Conservation (phyloP, 768 basidiomycete genomes). For the Phlebiopsis flavidoalba region DNA sequence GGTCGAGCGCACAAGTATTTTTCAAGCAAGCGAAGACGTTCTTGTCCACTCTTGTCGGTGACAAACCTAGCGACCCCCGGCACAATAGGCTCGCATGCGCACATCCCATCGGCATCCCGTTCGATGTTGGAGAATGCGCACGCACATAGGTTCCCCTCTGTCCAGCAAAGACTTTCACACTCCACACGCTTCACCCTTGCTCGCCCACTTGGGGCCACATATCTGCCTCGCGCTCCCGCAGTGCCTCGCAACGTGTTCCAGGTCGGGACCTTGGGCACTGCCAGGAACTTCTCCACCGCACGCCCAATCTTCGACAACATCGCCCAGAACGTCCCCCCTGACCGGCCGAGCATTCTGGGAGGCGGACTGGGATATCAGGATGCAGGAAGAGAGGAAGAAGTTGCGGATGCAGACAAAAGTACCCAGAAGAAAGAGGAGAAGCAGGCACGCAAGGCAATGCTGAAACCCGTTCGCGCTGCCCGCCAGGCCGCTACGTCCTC, state of each 20-base stretch:
- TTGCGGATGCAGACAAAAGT: conserved; percentile 18
- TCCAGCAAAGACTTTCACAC: conserved; percentile 54
- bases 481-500: conserved; percentile 19
- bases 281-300: conserved; percentile 68
- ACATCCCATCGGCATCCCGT: conserved; percentile 22
- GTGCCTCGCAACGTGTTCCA: conserved; percentile 50
- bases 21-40: conserved; percentile 51
- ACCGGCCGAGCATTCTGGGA: conserved; percentile 69
- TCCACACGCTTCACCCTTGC: conserved; percentile 49
- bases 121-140: conserved; percentile 16
- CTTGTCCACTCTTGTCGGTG: conserved; percentile 50
- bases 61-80: conserved; percentile 57
- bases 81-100: conserved; percentile 24
- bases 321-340: conserved; percentile 67
- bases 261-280: conserved; percentile 72
- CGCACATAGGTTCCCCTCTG: conserved; percentile 27
- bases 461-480: conserved; percentile 16
- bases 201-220: conserved; percentile 38
- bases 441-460: conserved; percentile 24
- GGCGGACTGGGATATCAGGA: conserved; percentile 61
- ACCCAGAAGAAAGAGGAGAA: conserved; percentile 19
- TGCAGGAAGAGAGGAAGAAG: conserved; percentile 37
- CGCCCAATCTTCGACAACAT: conserved; percentile 78
- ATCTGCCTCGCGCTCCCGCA: conserved; percentile 52
- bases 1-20: conserved; percentile 37